Percentiles rank a stretch among this genome's conserved stretches.
phyloP scores from a whole-genome alignment of 1,284 basidiomycete genomes.

The Cryptococcus hybrid region DNA sequence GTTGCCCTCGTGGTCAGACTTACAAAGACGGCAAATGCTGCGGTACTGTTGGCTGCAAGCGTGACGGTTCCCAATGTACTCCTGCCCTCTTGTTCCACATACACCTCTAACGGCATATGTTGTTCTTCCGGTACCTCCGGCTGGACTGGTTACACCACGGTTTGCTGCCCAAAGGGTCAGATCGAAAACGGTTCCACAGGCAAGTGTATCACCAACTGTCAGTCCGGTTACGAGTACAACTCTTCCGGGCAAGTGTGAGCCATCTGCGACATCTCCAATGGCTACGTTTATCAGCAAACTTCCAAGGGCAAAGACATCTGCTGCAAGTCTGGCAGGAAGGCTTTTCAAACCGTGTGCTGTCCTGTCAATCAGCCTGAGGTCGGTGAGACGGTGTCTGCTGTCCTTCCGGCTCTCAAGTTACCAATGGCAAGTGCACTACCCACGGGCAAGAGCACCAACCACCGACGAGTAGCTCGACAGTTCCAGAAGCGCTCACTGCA shows the following conservation, averaged over 20 bases:
- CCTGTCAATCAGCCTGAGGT: constrained; percentile 19
- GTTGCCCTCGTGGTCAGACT: constrained; percentile 34
- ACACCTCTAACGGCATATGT: constrained; percentile 62
- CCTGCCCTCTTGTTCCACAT: constrained; percentile 41
- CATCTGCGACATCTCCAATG: constrained; percentile 11
- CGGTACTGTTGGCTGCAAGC: constrained; percentile 22
- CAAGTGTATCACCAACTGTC: constrained; percentile 11
- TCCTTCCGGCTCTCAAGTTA: constrained; percentile 18
- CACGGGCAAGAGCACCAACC: too few relatives aligned
- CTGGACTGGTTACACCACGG: constrained; percentile 22
- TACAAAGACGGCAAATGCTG: constrained; percentile 34
- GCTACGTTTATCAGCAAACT: constrained; percentile 8
- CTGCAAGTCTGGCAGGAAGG: constrained; percentile 18
- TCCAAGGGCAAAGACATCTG: constrained; percentile 15
- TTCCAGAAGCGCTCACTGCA: too few relatives aligned
- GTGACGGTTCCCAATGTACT: constrained; percentile 17
- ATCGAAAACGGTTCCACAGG: constrained; percentile 20
- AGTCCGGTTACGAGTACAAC: constrained; percentile 4
- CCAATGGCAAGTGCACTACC: constrained; percentile 22
- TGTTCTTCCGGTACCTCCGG: constrained; percentile 42
- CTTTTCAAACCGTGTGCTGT: constrained; percentile 30
- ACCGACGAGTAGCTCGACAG: too few relatives aligned
- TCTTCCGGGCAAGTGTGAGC: constrained; percentile 4
- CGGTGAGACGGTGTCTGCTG: constrained; percentile 26
- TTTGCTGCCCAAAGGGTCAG: constrained; percentile 24